These are phyloP conservation scores for Quercus lobata DNA, from an alignment of 331 rosid species.

Conservation along the genomic window DNA sequence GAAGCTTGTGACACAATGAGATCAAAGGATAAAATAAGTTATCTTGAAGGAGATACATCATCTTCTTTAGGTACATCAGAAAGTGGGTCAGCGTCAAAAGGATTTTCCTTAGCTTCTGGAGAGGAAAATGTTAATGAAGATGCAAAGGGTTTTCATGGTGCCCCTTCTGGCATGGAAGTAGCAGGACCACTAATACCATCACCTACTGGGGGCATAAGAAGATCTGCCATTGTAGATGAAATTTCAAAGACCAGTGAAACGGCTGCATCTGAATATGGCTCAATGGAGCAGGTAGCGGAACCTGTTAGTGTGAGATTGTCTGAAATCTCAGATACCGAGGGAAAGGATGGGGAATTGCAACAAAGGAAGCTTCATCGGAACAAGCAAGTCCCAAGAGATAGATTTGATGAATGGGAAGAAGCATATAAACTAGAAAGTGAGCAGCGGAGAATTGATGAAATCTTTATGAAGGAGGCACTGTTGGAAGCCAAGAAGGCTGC, in stretches of 20 bases:
- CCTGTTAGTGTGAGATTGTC: constrained; percentile 26
- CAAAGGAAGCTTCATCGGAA: constrained; percentile 73
- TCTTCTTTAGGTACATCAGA: constrained; percentile 37
- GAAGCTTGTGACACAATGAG: constrained; percentile 29
- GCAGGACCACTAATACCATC: constrained; percentile 26
- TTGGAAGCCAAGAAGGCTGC: constrained; percentile 93
- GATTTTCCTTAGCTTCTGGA: constrained; percentile 45
- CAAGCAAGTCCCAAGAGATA: constrained; percentile 66
- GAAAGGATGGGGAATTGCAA: constrained; percentile 62
- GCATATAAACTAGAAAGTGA: constrained; percentile 64
- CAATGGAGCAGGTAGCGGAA: constrained; percentile 35
- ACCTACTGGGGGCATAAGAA: constrained; percentile 15
- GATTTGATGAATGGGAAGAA: constrained; percentile 95
- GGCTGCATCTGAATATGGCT: constrained; percentile 32
- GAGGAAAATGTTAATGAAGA: constrained; percentile 43
- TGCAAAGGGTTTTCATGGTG: constrained; percentile 32
- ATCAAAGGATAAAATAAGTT: constrained; percentile 34
- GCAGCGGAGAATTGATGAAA: constrained; percentile 70
- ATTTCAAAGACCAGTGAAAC: constrained; percentile 22
- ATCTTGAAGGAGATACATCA: constrained; percentile 43
- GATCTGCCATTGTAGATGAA: constrained; percentile 34
- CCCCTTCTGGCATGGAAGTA: constrained; percentile 39
- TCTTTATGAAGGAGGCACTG: constrained; percentile 96
- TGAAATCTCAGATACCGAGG: constrained; percentile 43
- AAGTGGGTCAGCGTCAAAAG: constrained; percentile 46